These are phyloP conservation scores for Backusella westeae DNA, from an alignment of 192 early-diverging fungal genomes.

Conservation along the genomic window DNA sequence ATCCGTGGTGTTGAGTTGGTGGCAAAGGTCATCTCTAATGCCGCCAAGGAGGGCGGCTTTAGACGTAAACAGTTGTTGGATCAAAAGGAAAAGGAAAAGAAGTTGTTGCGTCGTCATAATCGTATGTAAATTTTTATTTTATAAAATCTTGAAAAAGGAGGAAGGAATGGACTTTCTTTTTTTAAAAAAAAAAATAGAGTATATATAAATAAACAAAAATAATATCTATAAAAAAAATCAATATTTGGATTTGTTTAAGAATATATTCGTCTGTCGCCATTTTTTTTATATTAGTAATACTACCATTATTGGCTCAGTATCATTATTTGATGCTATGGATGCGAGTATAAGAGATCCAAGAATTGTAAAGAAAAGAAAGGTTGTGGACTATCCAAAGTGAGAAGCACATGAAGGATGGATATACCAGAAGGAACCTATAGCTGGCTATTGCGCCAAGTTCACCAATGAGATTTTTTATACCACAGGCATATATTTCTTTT, in stretches of 20 bases:
- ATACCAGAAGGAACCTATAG: too few relatives aligned
- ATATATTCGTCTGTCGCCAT: too few relatives aligned
- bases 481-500: not conserved
- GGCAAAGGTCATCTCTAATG: conserved; percentile 75
- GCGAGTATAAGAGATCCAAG: too few relatives aligned
- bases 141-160: not conserved
- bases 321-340: too few relatives aligned
- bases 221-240: not conserved
- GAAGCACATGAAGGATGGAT: too few relatives aligned
- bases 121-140: not conserved
- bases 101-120: conserved; percentile 2
- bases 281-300: too few relatives aligned
- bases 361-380: too few relatives aligned
- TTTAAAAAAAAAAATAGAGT: not conserved
- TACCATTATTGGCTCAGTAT: too few relatives aligned
- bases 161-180: not conserved
- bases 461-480: too few relatives aligned
- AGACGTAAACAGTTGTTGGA: conserved; percentile 37
- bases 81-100: conserved; percentile 28
- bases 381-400: too few relatives aligned
- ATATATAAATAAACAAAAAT: not conserved
- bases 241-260: too few relatives aligned
- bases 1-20: conserved; percentile 74
- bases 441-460: too few relatives aligned
- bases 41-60: conserved; percentile 61